Evolutionary conservation across 768 basidiomycete species (phyloP), one percentile per base, ranked within the genome.

Genomic region (Mycena olivaceomarginata): DNA sequence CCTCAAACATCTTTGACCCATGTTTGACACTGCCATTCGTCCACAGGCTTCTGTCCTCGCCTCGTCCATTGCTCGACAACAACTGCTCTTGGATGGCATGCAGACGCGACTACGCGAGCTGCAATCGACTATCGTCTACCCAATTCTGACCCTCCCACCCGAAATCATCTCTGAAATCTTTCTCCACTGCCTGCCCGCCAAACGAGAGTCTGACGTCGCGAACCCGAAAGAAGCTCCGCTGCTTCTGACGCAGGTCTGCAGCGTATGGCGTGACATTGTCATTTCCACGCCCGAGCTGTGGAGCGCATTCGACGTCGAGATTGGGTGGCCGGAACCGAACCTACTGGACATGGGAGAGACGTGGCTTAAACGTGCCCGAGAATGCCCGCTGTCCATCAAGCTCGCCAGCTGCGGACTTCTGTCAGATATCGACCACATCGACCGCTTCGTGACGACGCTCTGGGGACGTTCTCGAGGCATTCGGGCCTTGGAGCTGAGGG

Each of bases 91-190:
- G 45, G 43, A 66, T 25, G 45, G 31, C 43, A 46, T 46, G 22
- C 43, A 31, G 64, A 66, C 64, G 22, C 72, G 56, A 2, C 37
- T 70, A 15, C 39, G 18, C 10, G 5, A 64, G 4, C 31, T 67
- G 2, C 20, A 22, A 7, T 5, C 46, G 46, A 48, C 15, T 18
- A 48, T 48, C 46, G 13, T 48, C 15, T 48, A 48, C 46, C 46
- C 15, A 18, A 48, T 48, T 13, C 13, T 74, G 22, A 67, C 68
- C 5, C 13, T 78, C 0, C 77, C 77, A 5, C 53, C 64, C 16
- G 72, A 78, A 72, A 70, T 78, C 48, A 71, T 48, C 6, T n/a
- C 65, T 18, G 65, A 74, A n/a, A 78, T 78, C 2, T 78, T 78
- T 7, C 1, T 62, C 13, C 69, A 18, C 9, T 74, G 68, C 12